Conservation (phyloP, 169 alveolate genomes). For the Babesia divergens region DNA sequence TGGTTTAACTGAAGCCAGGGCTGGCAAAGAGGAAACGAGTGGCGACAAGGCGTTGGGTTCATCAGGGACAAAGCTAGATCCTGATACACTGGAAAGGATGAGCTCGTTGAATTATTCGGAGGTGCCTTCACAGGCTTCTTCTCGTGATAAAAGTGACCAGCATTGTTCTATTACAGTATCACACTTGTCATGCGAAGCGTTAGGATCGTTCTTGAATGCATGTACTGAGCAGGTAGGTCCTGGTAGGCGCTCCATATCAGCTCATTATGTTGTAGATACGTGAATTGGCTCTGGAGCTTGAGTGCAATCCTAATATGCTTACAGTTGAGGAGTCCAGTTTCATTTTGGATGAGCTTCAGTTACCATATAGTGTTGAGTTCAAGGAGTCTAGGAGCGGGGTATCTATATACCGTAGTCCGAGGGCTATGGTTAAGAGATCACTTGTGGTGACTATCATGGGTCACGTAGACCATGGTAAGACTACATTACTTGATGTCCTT, state of each 20-base stretch:
- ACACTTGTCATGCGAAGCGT: not conserved
- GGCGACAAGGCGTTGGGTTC: no score
- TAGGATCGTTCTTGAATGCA: not conserved
- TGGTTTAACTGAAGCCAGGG: no score
- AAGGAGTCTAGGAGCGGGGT: slow-evolving; percentile 5
- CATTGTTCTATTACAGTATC: not conserved
- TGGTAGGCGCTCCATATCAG: not conserved
- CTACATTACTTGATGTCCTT: slow-evolving; percentile 87
- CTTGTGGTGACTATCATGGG: slow-evolving; percentile 95
- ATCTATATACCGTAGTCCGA: slow-evolving; percentile 80
- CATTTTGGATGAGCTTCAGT: slow-evolving; percentile 86
- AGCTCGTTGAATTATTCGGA: not conserved
- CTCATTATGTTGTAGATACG: not conserved
- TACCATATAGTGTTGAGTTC: slow-evolving; percentile 14
- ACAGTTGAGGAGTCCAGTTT: slow-evolving; percentile 73
- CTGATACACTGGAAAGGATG: not conserved
- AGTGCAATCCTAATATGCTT: slow-evolving; percentile 16
- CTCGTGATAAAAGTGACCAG: not conserved
- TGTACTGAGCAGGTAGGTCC: not conserved
- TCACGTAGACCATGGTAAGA: slow-evolving; percentile 97
- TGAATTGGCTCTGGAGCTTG: slow-evolving; percentile 24
- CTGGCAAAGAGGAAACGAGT: no score
- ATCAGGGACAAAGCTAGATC: no score
- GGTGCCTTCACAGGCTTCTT: not conserved
- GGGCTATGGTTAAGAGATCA: slow-evolving; percentile 78